A percentile compares a stretch with the other conserved stretches of the same genome.
Evolutionary conservation across 176 grass and related monocot species (phyloP).

Genomic region (Oryza officinalis): DNA sequence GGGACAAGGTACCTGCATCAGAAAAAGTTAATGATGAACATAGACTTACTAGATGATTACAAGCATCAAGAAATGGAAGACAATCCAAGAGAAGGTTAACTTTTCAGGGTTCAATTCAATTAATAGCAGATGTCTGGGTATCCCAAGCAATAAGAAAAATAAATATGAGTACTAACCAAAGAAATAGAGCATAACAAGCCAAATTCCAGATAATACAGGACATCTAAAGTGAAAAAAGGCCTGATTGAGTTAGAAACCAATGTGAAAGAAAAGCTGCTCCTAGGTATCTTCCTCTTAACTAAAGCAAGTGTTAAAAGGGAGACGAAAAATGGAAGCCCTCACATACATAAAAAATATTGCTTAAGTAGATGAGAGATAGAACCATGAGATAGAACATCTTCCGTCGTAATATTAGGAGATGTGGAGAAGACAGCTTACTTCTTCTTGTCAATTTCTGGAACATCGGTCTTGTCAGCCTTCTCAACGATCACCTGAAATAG

Average conservation of each 20-base stretch:
- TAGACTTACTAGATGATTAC: neutral
- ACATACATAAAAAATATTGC: neutral
- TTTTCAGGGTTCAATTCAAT: neutral
- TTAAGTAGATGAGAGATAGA: neutral
- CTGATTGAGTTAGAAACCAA: neutral
- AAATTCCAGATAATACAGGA: neutral
- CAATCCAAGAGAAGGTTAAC: neutral
- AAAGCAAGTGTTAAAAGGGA: neutral
- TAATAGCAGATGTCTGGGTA: slow-evolving; percentile 15
- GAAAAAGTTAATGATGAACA: neutral
- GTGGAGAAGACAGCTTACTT: slow-evolving; percentile 47
- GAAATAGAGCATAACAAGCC: neutral
- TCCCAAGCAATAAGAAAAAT: neutral
- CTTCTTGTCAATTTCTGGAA: slow-evolving; percentile 91
- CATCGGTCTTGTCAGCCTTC: slow-evolving; percentile 79
- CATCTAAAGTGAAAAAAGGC: neutral
- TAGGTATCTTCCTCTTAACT: neutral
- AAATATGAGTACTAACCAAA: neutral
- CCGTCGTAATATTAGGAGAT: neutral
- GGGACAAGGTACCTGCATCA: slow-evolving; percentile 76
- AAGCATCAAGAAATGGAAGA: neutral
- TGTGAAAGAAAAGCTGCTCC: neutral
- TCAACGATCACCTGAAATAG: slow-evolving; percentile 87
- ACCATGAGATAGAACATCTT: neutral
- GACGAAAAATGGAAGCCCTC: neutral